Evolutionary conservation across 495 filamentous ascomycete species (phyloP), one percentile per base, ranked within the genome.

Genomic region (Filosporella fistucella): DNA sequence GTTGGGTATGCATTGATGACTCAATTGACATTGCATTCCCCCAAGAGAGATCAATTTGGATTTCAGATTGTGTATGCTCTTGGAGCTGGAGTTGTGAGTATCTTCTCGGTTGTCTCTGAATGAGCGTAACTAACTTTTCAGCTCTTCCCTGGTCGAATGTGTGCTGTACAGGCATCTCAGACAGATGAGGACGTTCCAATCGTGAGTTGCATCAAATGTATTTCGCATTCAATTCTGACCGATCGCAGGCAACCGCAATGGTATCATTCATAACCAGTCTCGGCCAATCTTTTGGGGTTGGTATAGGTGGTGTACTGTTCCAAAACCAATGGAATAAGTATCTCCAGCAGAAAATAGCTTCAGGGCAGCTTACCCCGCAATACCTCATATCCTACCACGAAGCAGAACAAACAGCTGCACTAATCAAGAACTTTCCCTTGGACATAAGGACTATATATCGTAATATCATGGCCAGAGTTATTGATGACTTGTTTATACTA

Each of bases 271-370:
- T 48, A 1, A n/a, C 14, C 33, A 29, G 21, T 8, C 35, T 48
- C 10, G 45, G 45, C 13, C 21, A 48, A 40, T 34, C 45, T 4
- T 48, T 48, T 20, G 45, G 45, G 17, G 45, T 48, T 29, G 45
- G 45, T 18, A 48, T 48, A 18, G 45, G 45, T 11, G 45, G 45
- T 6, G 33, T n/a, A 12, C 13, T 48, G 34, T 40, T 48, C 23
- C 45, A 48, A 21, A 48, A 48, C 45, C 20, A 32, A 21, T 48
- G 45, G 45, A 40, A 4, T 4, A 28, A 17, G 13, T 17, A 32
- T 29, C 10, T 45, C 42, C 12, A 34, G 10, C 42, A 24, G 23
- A 7, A 32, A 11, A n/a, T 48, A 3, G 5, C n/a, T 3, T 1
- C 2, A 3, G 14, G 10, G 1, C 30, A 26, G 5, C 3, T 40